Evolutionary conservation across 805 yeast species (phyloP), one percentile per base, ranked within the genome.

Genomic region (Pichia occidentalis): DNA sequence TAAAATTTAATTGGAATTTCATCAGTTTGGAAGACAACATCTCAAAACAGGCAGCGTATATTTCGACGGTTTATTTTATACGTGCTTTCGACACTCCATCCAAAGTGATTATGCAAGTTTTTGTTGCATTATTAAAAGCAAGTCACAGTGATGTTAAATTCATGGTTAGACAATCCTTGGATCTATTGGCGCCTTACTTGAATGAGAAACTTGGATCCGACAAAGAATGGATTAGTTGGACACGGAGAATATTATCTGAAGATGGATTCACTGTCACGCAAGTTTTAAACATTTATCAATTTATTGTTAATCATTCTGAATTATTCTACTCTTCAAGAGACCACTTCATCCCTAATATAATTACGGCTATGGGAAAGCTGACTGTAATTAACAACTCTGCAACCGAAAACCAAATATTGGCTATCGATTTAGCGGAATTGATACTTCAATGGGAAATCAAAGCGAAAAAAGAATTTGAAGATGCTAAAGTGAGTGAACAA

Each of bases 1-100:
- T 92, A 57, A 86, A 85, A 57, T 92, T 87, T 62, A 83, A 87
- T 49, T 92, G 99, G 99, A 84, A 85, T 48, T 84, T 80, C 51
- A 80, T 92, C 53, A 85, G 85, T 49, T 64, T 88, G 23, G 97
- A 88, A 45, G 99, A 92, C 54, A 73, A 79, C 36, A 73, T 87
- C 35, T 76, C 95, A 19, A 92, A 92, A 54, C 95, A 88, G 50
- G 85, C 92, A 4, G 97, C 97, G 0, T 88, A 90, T 55, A 85
- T 87, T 23, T 77, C 88, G 0, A 87, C 94, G 2, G 74, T 95
- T 0, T 77, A 77, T 54, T 92, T 90, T 58, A 87, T 92, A 43
- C 73, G 86, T 0, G 82, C 81, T 1, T 92, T 78, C 53, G 97
- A 87, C 31, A 86, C 95, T 1, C 94, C 96, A 7, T 71, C 84